phyloP scores from a whole-genome alignment of 371 early-diverging fungal genomes.

The Blakeslea trispora region DNA sequence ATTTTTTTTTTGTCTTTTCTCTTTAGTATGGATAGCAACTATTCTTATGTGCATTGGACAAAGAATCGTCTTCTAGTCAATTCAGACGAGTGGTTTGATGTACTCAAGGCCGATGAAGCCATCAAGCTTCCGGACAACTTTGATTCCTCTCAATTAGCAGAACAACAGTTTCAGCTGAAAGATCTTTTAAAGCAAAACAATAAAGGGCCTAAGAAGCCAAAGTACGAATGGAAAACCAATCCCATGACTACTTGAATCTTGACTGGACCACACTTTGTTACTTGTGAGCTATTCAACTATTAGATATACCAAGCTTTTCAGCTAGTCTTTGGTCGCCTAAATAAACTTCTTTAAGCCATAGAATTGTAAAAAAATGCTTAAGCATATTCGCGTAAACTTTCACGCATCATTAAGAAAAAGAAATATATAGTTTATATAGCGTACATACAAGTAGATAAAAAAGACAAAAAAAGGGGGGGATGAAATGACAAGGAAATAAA shows the following conservation, averaged over 20 bases:
- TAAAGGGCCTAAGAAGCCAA: not conserved
- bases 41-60: not conserved
- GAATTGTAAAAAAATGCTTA: too few species aligned
- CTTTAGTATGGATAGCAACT: not conserved
- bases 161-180: not conserved
- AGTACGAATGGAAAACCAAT: not conserved
- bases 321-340: too few species aligned
- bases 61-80: not conserved
- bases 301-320: too few species aligned
- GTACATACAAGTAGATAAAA: too few species aligned
- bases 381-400: too few species aligned
- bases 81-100: not conserved
- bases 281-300: too few species aligned
- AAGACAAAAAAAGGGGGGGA: too few species aligned
- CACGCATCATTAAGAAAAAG: too few species aligned
- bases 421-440: too few species aligned
- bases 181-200: not conserved
- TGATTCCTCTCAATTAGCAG: not conserved
- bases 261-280: not conserved
- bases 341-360: too few species aligned
- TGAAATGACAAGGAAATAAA: not conserved
- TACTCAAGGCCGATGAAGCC: not conserved
- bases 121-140: not conserved
- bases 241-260: not conserved
- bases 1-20: not conserved